A percentile compares a stretch with the other conserved stretches of the same genome.
These are phyloP conservation scores for Diaporthe sp. DNA, from an alignment of 2,329 filamentous ascomycete genomes.

Conservation along the genomic window DNA sequence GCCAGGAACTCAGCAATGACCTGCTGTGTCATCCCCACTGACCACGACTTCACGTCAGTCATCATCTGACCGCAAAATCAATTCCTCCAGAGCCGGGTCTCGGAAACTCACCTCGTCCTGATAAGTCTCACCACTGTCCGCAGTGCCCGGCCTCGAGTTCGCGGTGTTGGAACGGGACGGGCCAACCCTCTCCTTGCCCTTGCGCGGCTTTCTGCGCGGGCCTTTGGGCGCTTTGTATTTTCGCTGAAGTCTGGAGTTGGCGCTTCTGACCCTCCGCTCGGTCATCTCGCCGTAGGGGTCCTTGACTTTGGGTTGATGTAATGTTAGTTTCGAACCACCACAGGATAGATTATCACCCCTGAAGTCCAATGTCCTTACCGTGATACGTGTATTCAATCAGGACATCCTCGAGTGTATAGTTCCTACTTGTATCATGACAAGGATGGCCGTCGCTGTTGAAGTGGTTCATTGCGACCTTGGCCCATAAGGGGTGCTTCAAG, in stretches of 20 bases:
- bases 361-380: not conserved
- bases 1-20: conserved; percentile 2
- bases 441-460: not conserved
- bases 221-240: not conserved
- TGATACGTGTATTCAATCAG: conserved; percentile 1
- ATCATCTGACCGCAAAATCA: not conserved
- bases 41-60: not conserved
- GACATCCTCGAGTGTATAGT: not conserved
- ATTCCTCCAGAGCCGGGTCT: not conserved
- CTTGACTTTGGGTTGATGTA: not conserved
- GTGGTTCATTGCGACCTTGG: not conserved
- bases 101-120: not conserved
- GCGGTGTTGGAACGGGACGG: not conserved
- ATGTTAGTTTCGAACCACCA: not conserved
- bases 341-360: too few relatives aligned
- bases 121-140: not conserved
- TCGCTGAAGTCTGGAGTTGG: not conserved
- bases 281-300: not conserved
- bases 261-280: not conserved
- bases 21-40: not conserved
- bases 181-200: conserved; percentile 22
- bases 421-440: not conserved
- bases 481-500: not conserved
- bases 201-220: not conserved
- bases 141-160: not conserved